Evolutionary conservation across 2,329 filamentous ascomycete genomes (phyloP).

Genomic region (Tricladium varicosporioides): DNA sequence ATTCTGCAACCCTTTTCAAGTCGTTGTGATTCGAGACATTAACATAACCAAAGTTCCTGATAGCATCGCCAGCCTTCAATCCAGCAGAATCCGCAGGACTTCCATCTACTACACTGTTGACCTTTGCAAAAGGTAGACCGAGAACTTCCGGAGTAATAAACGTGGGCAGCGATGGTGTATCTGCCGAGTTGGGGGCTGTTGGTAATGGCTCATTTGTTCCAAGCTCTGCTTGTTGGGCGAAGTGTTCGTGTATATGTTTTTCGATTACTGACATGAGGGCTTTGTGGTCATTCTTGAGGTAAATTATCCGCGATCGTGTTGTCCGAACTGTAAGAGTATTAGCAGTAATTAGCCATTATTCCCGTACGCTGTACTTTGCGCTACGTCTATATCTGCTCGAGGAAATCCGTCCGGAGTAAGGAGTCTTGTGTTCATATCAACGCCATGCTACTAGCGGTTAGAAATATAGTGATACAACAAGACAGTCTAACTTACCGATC

Average conservation of each 20-base stretch:
- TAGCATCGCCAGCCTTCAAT: conserved; percentile 74
- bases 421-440: conserved; percentile 86
- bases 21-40: conserved; percentile 83
- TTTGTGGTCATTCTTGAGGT: conserved; percentile 91
- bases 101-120: conserved; percentile 75
- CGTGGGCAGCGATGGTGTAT: conserved; percentile 34
- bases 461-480: neutral
- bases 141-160: conserved; percentile 37
- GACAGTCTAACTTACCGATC: conserved; percentile 60
- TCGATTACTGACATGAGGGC: conserved; percentile 81
- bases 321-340: conserved; percentile 68
- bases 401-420: conserved; percentile 90
- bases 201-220: conserved; percentile 28
- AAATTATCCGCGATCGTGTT: conserved; percentile 86
- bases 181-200: conserved; percentile 21
- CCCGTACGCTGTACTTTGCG: conserved; percentile 66
- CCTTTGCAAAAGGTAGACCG: conserved; percentile 76
- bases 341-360: conserved; percentile 5
- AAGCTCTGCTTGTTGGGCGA: conserved; percentile 62
- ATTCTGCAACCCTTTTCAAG: conserved; percentile 81
- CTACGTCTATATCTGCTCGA: conserved; percentile 88
- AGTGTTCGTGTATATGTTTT: conserved; percentile 82
- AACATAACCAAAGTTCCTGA: conserved; percentile 82
- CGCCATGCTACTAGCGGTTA: conserved; percentile 66
- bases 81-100: conserved; percentile 85